Evolutionary conservation across 2,329 filamentous ascomycete genomes (phyloP).

Genomic region (Camptophora hylomeconis): DNA sequence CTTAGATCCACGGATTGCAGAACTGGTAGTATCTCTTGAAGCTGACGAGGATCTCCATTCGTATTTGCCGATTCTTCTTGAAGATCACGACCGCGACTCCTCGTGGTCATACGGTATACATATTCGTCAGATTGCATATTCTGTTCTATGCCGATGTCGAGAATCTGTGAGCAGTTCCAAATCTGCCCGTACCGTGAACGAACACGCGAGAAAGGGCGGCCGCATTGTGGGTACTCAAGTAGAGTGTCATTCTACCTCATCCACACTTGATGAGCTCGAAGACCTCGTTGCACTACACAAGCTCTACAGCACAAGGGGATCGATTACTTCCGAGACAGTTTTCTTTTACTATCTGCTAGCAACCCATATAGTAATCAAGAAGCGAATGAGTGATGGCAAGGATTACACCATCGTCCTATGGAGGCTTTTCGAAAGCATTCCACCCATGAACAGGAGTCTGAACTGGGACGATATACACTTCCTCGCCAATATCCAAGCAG

Average conservation of each 20-base stretch:
- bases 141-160: constrained; percentile 29
- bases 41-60: constrained; percentile 27
- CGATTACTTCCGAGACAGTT: too few species aligned
- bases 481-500: constrained; percentile 46
- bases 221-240: constrained; percentile 19
- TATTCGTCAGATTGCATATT: constrained; percentile 43
- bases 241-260: too few species aligned
- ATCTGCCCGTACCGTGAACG: constrained; percentile 9
- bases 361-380: too few species aligned
- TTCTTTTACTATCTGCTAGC: too few species aligned
- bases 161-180: too few species aligned
- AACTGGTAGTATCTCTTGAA: constrained; percentile 33
- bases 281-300: too few species aligned
- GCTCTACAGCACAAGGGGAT: too few species aligned
- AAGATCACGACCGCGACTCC: constrained; percentile 41
- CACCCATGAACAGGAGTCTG: too few species aligned
- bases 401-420: too few species aligned
- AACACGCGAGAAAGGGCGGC: constrained; percentile 13
- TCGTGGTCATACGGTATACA: constrained; percentile 43
- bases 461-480: constrained; percentile 51
- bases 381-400: too few species aligned
- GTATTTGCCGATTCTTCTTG: constrained; percentile 53
- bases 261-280: too few species aligned
- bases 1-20: constrained; percentile 39
- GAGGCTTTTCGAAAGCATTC: too few species aligned